phyloP scores from a whole-genome alignment of 2,329 filamentous ascomycete genomes.

The Byssothecium circinans region DNA sequence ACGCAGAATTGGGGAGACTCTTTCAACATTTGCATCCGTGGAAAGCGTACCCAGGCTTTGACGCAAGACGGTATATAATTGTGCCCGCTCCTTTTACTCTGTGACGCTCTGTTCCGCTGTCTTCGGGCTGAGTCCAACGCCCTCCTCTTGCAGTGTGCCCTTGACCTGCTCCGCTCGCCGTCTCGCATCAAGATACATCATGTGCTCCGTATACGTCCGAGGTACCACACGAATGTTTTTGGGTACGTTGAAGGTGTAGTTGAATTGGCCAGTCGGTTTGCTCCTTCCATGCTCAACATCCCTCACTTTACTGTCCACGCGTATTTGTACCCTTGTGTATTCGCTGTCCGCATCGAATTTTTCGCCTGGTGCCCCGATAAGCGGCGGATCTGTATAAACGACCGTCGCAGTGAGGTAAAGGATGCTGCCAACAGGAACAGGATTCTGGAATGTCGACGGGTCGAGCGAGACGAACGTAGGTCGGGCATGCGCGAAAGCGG shows the following conservation, averaged over 20 bases:
- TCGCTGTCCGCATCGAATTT: slow-evolving; percentile 35
- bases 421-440: slow-evolving; percentile 73
- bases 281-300: slow-evolving; percentile 70
- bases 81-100: slow-evolving; percentile 27
- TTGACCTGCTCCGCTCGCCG: slow-evolving; percentile 57
- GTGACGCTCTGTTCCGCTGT: slow-evolving; percentile 41
- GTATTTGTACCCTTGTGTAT: slow-evolving; percentile 67
- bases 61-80: no score
- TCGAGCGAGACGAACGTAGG: slow-evolving; percentile 74
- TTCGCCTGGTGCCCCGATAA: slow-evolving; percentile 45
- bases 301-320: slow-evolving; percentile 71
- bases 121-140: slow-evolving; percentile 31
- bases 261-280: slow-evolving; percentile 72
- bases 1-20: no score
- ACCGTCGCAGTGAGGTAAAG: slow-evolving; percentile 73
- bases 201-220: slow-evolving; percentile 63
- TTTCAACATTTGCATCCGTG: not conserved
- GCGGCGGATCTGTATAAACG: slow-evolving; percentile 68
- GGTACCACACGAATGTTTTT: slow-evolving; percentile 68
- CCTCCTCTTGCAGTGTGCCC: slow-evolving; percentile 31
- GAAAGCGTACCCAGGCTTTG: no score
- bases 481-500: slow-evolving; percentile 68
- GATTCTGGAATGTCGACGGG: slow-evolving; percentile 73
- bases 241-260: slow-evolving; percentile 70
- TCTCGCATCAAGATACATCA: slow-evolving; percentile 65